Evolutionary conservation across 140 eudicot genomes (phyloP).

Genomic region (Erigeron philadelphicus): DNA sequence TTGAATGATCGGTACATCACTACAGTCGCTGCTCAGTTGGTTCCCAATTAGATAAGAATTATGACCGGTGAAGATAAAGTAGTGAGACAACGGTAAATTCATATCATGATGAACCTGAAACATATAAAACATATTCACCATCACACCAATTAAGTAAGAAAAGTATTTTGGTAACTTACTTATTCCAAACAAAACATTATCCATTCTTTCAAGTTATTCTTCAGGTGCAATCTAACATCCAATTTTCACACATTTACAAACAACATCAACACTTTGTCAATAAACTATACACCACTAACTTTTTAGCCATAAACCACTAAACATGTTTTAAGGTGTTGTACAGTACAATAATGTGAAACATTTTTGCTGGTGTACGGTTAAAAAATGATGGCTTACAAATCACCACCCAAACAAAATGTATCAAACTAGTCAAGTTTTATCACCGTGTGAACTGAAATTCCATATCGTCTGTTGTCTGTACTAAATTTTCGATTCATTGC

Average conservation of each 20-base stretch:
- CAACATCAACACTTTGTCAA: too few relatives aligned
- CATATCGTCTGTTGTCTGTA: too few relatives aligned
- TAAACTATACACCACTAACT: too few relatives aligned
- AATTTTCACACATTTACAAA: not conserved
- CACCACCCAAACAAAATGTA: too few relatives aligned
- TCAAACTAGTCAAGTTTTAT: too few relatives aligned
- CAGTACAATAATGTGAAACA: too few relatives aligned
- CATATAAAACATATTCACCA: constrained; percentile 14
- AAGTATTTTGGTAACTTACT: not conserved
- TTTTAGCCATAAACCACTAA: too few relatives aligned
- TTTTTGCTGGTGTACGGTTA: too few relatives aligned
- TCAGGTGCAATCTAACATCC: not conserved
- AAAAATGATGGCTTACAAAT: too few relatives aligned
- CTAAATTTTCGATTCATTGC: too few relatives aligned
- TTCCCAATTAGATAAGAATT: constrained; percentile 94
- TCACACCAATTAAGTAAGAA: not conserved
- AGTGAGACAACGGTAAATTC: constrained; percentile 92
- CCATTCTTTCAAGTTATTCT: not conserved
- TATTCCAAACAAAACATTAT: not conserved
- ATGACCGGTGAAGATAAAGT: constrained; percentile 87
- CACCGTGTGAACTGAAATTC: too few relatives aligned
- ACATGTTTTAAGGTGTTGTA: too few relatives aligned
- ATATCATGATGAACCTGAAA: constrained; percentile 89
- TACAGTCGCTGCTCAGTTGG: constrained; percentile 91
- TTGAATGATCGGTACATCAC: constrained; percentile 75